Evolutionary conservation across 768 basidiomycete genomes (phyloP), one percentile per base, ranked within the genome.

Genomic region (Lactarius sanguifluus): DNA sequence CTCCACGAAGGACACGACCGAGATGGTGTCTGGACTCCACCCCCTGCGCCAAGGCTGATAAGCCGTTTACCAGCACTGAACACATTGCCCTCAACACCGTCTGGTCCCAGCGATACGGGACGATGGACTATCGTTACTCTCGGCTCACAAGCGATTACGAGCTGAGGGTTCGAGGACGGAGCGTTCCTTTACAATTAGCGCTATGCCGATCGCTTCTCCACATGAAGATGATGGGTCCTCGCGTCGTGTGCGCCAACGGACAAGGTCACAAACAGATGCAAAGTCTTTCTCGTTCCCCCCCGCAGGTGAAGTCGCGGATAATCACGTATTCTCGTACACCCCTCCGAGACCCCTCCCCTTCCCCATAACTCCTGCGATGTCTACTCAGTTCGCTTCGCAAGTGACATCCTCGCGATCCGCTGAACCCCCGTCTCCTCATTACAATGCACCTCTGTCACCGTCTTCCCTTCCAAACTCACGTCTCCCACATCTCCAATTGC

Each of bases 291-390:
- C 63, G 34, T 65, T 71, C 15, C 57, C 70, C 1, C 28, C 65
- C 15, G 9, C 57, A 5, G 43, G 20, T 23, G 41, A 47, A 57
- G 57, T n/a, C 32, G 56, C 23, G n/a, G 59, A 60, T 32, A 25
- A 23, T 18, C 62, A 45, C 30, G 20, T 56, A n/a, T 67, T 67
- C 40, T 30, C 61, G 5, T 55, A 50, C 57, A 64, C 36, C 50
- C 45, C 70, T 34, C 47, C 57, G 28, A 69, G 45, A 30, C 60
- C 72, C 4, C 64, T 73, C 28, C 63, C 71, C 15, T 68, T 52
- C 59, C 65, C 65, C 43, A 61, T 67, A 28, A 43, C 54, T n/a
- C 18, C 64, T 36, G 28, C 54, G 20, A 8, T 34, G 9, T 18
- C 68, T 20, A 45, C 38, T 18, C 61, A 50, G 23, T 20, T 60